phyloP scores from a whole-genome alignment of 2,329 filamentous ascomycete genomes.

The Talaromyces sp. region DNA sequence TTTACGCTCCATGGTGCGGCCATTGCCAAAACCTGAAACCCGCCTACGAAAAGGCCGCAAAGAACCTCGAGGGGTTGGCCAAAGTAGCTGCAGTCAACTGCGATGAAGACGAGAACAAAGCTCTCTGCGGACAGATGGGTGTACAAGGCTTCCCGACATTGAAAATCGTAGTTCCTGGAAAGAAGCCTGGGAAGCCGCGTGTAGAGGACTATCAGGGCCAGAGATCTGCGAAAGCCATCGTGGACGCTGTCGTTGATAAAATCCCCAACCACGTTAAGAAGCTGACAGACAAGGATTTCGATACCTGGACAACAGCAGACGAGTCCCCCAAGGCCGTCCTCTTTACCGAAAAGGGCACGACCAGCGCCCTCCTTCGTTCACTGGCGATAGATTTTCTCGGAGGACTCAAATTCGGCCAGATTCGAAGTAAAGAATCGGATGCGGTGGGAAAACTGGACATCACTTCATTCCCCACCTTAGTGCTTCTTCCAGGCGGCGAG shows the following conservation, averaged over 20 bases:
- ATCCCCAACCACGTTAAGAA: slow-evolving; percentile 89
- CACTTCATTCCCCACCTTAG: slow-evolving; percentile 69
- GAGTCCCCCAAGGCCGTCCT: slow-evolving; percentile 77
- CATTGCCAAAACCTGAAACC: slow-evolving; percentile 96
- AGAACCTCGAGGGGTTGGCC: slow-evolving; percentile 81
- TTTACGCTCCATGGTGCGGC: slow-evolving; percentile 97
- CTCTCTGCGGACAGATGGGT: slow-evolving; percentile 76
- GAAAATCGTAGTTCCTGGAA: slow-evolving; percentile 83
- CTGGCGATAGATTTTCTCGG: slow-evolving; percentile 88
- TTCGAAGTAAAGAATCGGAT: slow-evolving; percentile 72
- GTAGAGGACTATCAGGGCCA: slow-evolving; percentile 89
- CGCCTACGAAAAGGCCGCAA: slow-evolving; percentile 89
- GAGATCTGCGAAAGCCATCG: slow-evolving; percentile 78
- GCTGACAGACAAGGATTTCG: slow-evolving; percentile 72
- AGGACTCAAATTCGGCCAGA: slow-evolving; percentile 71
- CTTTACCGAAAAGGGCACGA: slow-evolving; percentile 89
- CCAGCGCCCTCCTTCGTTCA: slow-evolving; percentile 74
- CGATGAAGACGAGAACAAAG: slow-evolving; percentile 89
- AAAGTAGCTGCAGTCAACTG: slow-evolving; percentile 95
- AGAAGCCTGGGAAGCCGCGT: slow-evolving; percentile 71
- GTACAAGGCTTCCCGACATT: slow-evolving; percentile 93
- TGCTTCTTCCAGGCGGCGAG: slow-evolving; percentile 69
- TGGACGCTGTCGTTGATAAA: slow-evolving; percentile 75
- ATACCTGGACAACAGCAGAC: slow-evolving; percentile 64
- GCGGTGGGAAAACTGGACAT: slow-evolving; percentile 71